Conservation (phyloP, 2,329 filamentous ascomycete genomes). For the Cladosporium sp. region DNA sequence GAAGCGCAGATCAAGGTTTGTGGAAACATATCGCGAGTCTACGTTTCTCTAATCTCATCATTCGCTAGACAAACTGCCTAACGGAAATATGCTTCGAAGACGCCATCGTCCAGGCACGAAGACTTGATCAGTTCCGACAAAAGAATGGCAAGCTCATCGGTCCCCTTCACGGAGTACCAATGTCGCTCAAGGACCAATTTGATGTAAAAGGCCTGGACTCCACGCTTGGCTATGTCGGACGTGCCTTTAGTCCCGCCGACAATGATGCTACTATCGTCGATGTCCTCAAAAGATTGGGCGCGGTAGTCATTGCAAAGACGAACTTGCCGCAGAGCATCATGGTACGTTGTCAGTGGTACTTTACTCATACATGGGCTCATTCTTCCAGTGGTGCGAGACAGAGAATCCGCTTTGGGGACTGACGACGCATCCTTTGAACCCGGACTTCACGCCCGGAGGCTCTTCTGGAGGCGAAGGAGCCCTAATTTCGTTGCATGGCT, state of each 20-base stretch:
- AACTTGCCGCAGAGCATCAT: slow-evolving; percentile 51
- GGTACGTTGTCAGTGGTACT: slow-evolving; percentile 19
- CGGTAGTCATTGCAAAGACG: slow-evolving; percentile 52
- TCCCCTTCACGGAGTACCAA: slow-evolving; percentile 35
- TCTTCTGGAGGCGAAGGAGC: slow-evolving; percentile 45
- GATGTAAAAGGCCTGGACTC: slow-evolving; percentile 50
- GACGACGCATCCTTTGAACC: slow-evolving; percentile 44
- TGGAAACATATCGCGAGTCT: neutral
- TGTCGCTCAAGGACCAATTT: slow-evolving; percentile 55
- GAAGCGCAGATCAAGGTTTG: slow-evolving; percentile 18
- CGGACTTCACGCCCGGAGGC: slow-evolving; percentile 44
- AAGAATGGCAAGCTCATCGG: slow-evolving; percentile 37
- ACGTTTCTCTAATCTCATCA: neutral
- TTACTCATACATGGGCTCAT: too few relatives aligned
- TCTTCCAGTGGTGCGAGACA: slow-evolving; percentile 48
- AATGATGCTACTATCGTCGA: slow-evolving; percentile 49
- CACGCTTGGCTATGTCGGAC: slow-evolving; percentile 50
- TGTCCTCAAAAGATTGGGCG: slow-evolving; percentile 48
- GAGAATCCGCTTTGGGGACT: slow-evolving; percentile 51
- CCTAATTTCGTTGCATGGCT: slow-evolving; percentile 39
- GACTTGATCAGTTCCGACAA: slow-evolving; percentile 50
- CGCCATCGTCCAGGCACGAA: slow-evolving; percentile 46
- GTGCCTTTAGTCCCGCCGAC: slow-evolving; percentile 46
- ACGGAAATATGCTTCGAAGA: slow-evolving; percentile 52
- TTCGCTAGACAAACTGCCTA: slow-evolving; percentile 18